These are phyloP conservation scores for Colletotrichum tamarilloi DNA, from an alignment of 2,329 filamentous ascomycete genomes.

Conservation along the genomic window DNA sequence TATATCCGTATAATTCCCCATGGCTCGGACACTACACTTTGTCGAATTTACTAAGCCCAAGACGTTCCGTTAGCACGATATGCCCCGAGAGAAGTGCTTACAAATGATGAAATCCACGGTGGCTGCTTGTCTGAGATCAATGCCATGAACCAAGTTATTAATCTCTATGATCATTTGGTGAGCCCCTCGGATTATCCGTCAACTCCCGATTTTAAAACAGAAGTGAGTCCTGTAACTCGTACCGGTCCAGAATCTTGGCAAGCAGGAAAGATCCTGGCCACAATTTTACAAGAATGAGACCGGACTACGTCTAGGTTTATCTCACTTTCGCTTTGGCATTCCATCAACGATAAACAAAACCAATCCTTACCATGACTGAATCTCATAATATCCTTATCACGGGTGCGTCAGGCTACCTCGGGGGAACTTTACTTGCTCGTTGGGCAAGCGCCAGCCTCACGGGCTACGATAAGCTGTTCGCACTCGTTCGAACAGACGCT, in stretches of 20 bases:
- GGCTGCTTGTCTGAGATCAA: not conserved
- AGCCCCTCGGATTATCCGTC: not conserved
- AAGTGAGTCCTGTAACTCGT: not conserved
- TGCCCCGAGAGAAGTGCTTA: not conserved
- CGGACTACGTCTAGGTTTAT: too few species aligned
- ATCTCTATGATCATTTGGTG: not conserved
- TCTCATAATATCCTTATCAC: slow-evolving; percentile 57
- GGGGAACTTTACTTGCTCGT: slow-evolving; percentile 59
- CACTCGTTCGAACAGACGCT: slow-evolving; percentile 56
- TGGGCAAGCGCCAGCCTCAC: slow-evolving; percentile 45
- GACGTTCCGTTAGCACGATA: not conserved
- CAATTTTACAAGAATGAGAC: too few species aligned
- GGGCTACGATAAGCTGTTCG: slow-evolving; percentile 55
- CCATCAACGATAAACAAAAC: too few species aligned
- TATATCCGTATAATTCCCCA: not conserved
- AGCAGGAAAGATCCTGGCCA: not conserved
- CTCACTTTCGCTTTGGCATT: too few species aligned
- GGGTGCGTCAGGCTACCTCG: slow-evolving; percentile 64
- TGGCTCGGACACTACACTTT: not conserved
- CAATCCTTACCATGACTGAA: not conserved
- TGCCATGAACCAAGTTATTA: not conserved
- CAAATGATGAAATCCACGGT: not conserved
- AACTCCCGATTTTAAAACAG: not conserved
- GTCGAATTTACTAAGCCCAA: not conserved
- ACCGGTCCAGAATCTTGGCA: not conserved